phyloP scores from a whole-genome alignment of 2,329 filamentous ascomycete species.

The Pseudogymnoascus sp. region DNA sequence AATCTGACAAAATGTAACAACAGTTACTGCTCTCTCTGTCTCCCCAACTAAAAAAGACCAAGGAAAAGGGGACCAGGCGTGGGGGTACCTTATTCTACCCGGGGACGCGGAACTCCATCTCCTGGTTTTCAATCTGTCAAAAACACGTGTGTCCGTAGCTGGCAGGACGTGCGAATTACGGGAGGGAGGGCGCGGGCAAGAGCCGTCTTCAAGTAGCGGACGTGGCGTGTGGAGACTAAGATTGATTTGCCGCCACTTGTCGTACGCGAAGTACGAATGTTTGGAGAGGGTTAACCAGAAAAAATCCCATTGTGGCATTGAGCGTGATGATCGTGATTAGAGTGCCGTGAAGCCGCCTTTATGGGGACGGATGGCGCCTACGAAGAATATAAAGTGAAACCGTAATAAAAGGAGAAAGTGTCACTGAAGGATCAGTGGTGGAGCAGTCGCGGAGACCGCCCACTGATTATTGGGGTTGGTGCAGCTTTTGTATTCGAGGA shows the following conservation, averaged over 20 bases:
- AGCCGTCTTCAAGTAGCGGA: neutral
- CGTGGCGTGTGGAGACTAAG: neutral
- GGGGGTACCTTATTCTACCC: neutral
- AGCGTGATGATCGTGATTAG: neutral
- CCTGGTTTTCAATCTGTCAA: neutral
- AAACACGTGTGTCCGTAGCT: neutral
- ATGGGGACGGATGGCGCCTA: neutral
- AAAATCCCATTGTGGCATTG: neutral
- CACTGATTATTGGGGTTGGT: neutral
- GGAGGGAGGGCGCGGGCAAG: neutral
- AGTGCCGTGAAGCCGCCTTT: neutral
- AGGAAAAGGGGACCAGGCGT: neutral
- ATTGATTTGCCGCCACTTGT: neutral
- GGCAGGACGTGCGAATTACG: neutral
- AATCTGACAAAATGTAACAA: neutral
- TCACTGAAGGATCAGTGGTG: neutral
- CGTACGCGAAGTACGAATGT: neutral
- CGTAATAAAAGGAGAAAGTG: neutral
- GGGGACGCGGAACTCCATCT: neutral
- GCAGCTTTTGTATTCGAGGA: neutral
- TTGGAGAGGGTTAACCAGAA: neutral
- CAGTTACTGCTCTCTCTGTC: neutral
- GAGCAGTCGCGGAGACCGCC: neutral
- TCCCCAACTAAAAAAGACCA: neutral
- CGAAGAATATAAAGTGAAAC: neutral